phyloP scores from a whole-genome alignment of 1,139 yeast species.

The Lodderomyces parapsilosis region DNA sequence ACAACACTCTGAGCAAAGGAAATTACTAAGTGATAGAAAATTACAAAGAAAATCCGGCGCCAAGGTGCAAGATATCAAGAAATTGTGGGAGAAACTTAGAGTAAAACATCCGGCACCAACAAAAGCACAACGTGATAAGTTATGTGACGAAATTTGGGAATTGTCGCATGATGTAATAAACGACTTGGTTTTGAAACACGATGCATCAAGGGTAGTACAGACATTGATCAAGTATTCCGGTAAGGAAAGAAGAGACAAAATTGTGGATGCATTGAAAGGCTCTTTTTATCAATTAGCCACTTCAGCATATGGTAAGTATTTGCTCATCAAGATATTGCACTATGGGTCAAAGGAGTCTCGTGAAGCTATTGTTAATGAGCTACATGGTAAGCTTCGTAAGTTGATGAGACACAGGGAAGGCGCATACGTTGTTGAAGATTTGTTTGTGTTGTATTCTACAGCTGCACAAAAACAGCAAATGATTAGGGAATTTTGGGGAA shows the following conservation, averaged over 20 bases:
- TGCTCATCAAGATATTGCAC: slow-evolving; percentile 84
- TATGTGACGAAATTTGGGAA: slow-evolving; percentile 84
- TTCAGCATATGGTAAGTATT: slow-evolving; percentile 89
- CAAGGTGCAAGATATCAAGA: slow-evolving; percentile 82
- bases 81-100: slow-evolving; percentile 88
- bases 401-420: slow-evolving; percentile 97
- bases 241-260: slow-evolving; percentile 73
- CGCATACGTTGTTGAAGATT: slow-evolving; percentile 97
- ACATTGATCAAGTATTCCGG: slow-evolving; percentile 85
- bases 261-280: slow-evolving; percentile 72
- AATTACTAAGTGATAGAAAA: slow-evolving; percentile 77
- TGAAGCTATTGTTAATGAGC: slow-evolving; percentile 71
- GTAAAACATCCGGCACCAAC: slow-evolving; percentile 83
- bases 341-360: slow-evolving; percentile 86
- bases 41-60: slow-evolving; percentile 81
- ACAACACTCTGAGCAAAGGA: slow-evolving; percentile 82
- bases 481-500: slow-evolving; percentile 95
- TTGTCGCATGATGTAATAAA: slow-evolving; percentile 72
- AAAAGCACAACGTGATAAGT: slow-evolving; percentile 71
- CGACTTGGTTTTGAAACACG: slow-evolving; percentile 91
- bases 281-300: slow-evolving; percentile 81
- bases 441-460: slow-evolving; percentile 81
- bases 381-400: slow-evolving; percentile 88
- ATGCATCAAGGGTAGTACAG: slow-evolving; percentile 94
- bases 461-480: slow-evolving; percentile 85